These are phyloP conservation scores for Trichoderma hamatum DNA, from an alignment of 2,329 filamentous ascomycete species.

Conservation along the genomic window DNA sequence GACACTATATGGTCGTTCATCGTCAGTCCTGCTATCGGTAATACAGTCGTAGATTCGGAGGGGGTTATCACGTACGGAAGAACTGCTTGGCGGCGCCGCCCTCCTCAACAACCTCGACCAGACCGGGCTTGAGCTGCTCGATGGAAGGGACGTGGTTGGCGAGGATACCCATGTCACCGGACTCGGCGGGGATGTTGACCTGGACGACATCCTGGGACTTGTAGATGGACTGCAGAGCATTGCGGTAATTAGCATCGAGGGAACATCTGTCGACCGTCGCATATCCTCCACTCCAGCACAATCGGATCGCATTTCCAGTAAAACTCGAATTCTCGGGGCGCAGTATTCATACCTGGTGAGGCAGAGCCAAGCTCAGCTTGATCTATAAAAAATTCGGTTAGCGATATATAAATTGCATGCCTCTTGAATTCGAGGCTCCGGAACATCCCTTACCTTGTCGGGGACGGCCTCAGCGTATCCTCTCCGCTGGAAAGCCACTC, in stretches of 20 bases:
- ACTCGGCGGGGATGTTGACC: constrained; percentile 98
- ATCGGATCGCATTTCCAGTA: constrained; percentile 37
- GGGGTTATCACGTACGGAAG: constrained; percentile 76
- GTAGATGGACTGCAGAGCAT: constrained; percentile 63
- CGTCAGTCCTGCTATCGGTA: constrained; percentile 6
- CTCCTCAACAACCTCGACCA: constrained; percentile 96
- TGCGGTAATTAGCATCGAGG: constrained; percentile 55
- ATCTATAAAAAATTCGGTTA: constrained; percentile 56
- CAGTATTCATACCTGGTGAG: constrained; percentile 83
- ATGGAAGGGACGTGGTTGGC: constrained; percentile 99
- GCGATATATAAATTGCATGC: constrained; percentile 19
- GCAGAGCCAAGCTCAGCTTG: constrained; percentile 96
- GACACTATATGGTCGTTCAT: constrained; percentile 64
- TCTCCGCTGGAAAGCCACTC: constrained; percentile 78
- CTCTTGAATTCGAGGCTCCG: constrained; percentile 27
- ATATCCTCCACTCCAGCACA: constrained; percentile 31
- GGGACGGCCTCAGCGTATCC: constrained; percentile 86
- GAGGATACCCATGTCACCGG: constrained; percentile 98
- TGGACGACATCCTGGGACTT: constrained; percentile 76
- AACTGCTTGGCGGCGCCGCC: constrained; percentile 88
- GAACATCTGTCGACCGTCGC: constrained; percentile 34
- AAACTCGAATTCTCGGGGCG: constrained; percentile 30
- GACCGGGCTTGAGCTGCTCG: constrained; percentile 96
- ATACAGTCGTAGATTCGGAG: constrained; percentile 8
- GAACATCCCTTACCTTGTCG: constrained; percentile 67